These are phyloP conservation scores for Hydrangea macrophylla DNA, from an alignment of 148 eudicot species.

Conservation along the genomic window DNA sequence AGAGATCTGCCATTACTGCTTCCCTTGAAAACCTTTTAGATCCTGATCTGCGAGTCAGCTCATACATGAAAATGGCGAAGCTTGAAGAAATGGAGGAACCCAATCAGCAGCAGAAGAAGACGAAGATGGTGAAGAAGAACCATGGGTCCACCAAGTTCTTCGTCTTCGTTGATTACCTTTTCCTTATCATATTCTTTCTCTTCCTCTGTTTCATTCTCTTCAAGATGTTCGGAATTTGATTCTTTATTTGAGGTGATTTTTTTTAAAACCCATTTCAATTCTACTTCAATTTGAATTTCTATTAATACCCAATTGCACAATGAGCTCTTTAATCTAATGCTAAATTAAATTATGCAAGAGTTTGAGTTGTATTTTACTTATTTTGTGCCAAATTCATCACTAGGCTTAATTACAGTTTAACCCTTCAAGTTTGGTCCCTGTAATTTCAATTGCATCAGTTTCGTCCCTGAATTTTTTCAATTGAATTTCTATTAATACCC, in stretches of 20 bases:
- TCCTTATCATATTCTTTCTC: slow-evolving; percentile 47
- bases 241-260: slow-evolving; percentile 1
- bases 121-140: slow-evolving; percentile 27
- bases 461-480: too few species aligned
- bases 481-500: too few species aligned
- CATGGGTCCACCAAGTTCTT: slow-evolving; percentile 47
- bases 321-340: not conserved
- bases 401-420: too few species aligned
- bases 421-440: too few species aligned
- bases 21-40: too few species aligned
- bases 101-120: slow-evolving; percentile 6
- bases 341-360: too few species aligned
- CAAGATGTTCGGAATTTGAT: slow-evolving; percentile 24
- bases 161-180: slow-evolving; percentile 51
- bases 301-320: not conserved
- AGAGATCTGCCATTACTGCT: too few species aligned
- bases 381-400: too few species aligned
- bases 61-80: slow-evolving; percentile 35
- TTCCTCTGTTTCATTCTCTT: slow-evolving; percentile 52
- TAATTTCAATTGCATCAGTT: too few species aligned
- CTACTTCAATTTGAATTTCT: not conserved
- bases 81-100: slow-evolving; percentile 33
- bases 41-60: not conserved
- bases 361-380: not conserved
- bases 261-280: not conserved